These are phyloP conservation scores for Bretziella fagacearum DNA, from an alignment of 2,329 filamentous ascomycete species.

Conservation along the genomic window DNA sequence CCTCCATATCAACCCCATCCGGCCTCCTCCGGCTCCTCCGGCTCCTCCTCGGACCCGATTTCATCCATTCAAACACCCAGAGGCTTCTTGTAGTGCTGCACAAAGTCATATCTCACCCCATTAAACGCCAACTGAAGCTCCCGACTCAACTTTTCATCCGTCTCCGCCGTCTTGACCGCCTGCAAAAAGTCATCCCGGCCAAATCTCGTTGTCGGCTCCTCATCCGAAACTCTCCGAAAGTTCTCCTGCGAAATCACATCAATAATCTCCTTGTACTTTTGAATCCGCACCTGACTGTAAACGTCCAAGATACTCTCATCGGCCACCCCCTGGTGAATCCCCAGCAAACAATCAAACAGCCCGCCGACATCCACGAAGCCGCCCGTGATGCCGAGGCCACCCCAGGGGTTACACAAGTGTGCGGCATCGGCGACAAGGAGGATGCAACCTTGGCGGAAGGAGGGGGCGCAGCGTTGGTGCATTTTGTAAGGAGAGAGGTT, in stretches of 20 bases:
- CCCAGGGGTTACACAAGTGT: constrained; percentile 37
- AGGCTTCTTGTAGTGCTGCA: constrained; percentile 25
- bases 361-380: constrained; percentile 44
- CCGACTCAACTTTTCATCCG: constrained; percentile 21
- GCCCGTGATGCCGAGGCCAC: constrained; percentile 45
- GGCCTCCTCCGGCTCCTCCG: not conserved
- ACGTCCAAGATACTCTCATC: constrained; percentile 29
- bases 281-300: constrained; percentile 29
- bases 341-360: constrained; percentile 39
- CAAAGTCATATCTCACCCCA: constrained; percentile 28
- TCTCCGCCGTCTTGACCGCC: constrained; percentile 23
- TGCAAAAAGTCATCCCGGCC: constrained; percentile 26
- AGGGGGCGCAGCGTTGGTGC: constrained; percentile 41
- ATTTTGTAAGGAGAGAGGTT: constrained; percentile 44
- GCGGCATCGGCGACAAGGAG: constrained; percentile 44
- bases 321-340: constrained; percentile 28
- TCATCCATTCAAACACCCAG: not conserved
- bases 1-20: not conserved
- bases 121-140: constrained; percentile 23
- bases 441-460: constrained; percentile 39
- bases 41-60: not conserved
- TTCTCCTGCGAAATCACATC: constrained; percentile 28
- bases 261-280: constrained; percentile 29
- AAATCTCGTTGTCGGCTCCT: constrained; percentile 23
- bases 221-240: constrained; percentile 28